Conservation (phyloP, 305 asterid genomes). For the Rubia tinctorum region DNA sequence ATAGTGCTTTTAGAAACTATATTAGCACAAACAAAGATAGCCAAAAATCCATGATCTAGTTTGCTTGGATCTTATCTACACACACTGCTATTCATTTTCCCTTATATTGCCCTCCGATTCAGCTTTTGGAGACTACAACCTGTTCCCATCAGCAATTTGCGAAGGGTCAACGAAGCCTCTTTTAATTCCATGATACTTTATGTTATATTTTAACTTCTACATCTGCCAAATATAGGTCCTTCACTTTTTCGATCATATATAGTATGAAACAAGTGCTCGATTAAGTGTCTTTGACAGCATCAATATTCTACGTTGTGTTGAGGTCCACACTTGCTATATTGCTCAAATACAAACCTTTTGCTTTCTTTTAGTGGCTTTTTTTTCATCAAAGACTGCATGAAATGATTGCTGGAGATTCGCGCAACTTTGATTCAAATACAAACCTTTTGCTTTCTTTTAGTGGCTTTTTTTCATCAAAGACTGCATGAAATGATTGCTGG, state of each 20-base stretch:
- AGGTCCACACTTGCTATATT: not conserved
- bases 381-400: slow-evolving; percentile 45
- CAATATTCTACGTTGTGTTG: not conserved
- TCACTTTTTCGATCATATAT: not conserved
- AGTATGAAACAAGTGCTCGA: not conserved
- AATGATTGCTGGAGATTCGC: no score
- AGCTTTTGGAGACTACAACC: not conserved
- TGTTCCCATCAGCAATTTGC: slow-evolving; percentile 2
- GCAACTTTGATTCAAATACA: no score
- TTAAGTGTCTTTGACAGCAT: not conserved
- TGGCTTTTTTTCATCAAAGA: slow-evolving; percentile 38
- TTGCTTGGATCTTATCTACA: not conserved
- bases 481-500: slow-evolving; percentile 51
- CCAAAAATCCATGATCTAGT: not conserved
- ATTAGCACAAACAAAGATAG: not conserved
- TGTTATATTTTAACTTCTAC: not conserved
- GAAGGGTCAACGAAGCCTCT: not conserved
- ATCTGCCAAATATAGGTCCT: not conserved
- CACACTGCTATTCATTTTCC: not conserved
- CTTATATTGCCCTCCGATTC: not conserved
- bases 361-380: slow-evolving; percentile 33
- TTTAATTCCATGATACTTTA: not conserved
- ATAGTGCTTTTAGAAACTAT: not conserved
- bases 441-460: slow-evolving; percentile 29
- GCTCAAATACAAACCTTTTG: not conserved